These are phyloP conservation scores for Oropetium thomaeum DNA, from an alignment of 176 grass and related monocot species.

Conservation along the genomic window DNA sequence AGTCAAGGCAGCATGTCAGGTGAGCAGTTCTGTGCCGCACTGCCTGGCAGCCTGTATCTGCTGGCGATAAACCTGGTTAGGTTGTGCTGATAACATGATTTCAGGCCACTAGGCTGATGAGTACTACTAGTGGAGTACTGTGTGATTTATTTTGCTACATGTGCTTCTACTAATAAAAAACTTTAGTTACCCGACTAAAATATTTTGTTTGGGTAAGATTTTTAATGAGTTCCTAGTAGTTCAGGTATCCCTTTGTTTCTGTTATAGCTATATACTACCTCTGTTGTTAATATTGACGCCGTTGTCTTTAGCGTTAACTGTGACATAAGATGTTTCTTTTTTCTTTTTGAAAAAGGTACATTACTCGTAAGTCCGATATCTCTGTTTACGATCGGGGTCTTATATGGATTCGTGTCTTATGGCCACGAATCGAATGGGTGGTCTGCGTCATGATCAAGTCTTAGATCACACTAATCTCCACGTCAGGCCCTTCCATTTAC, in stretches of 20 bases:
- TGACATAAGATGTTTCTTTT: no score
- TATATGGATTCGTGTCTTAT: background rate
- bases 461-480: background rate
- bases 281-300: no score
- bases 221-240: background rate
- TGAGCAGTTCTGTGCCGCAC: background rate
- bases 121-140: background rate
- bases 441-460: background rate
- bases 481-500: background rate
- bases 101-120: background rate
- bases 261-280: background rate
- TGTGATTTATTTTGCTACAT: background rate
- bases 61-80: background rate
- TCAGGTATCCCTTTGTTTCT: background rate
- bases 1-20: background rate
- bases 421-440: background rate
- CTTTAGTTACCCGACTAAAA: background rate
- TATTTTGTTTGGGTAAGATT: background rate
- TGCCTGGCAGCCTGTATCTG: conserved; percentile 14
- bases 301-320: no score
- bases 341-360: no score
- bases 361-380: no score
- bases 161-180: background rate
- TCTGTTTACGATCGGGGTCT: background rate
- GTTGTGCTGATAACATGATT: conserved; percentile 4